Evolutionary conservation across 2,329 filamentous ascomycete species (phyloP), one percentile per base, ranked within the genome.

Genomic region (Apiospora arundinis): DNA sequence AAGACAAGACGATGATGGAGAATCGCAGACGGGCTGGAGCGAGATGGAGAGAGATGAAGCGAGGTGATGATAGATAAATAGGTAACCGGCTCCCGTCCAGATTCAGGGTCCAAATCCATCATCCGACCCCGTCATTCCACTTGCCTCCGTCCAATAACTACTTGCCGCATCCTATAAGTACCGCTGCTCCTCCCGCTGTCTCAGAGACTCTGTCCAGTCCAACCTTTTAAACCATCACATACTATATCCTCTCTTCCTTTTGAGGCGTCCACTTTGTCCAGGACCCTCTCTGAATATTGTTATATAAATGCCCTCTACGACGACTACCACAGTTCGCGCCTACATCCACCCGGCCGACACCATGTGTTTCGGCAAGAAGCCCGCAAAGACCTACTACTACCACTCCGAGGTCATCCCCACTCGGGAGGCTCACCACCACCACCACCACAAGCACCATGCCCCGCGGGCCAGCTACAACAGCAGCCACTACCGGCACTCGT

Each of bases 361-460:
- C 78, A 89, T 89, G 87, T 89, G 87, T 77, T 87, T 89, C 82
- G 77, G 81, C 66, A 74, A 80, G 70, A 81, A 83, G 72, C 83
- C 84, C 70, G 56, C 56, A 40, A 84, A 82, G 52, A 83, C 83
- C 66, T 87, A 89, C 81, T 89, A 89, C 82, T 88, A 89, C 78
- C 84, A 84, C 77, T 85, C 89, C 80, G 86, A 89, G 74, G 82
- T 85, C 74, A 82, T 86, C 66, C 87, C 87, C 60, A 81, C 83
- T 71, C 81, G 85, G 52, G 81, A 83, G 67, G 77, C 77, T 69
- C 76, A 79, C 74, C 73, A 75, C 56, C 79, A 81, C 73, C 77
- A 76, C 44, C 78, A 82, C 67, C 79, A 79, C 66, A 79, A 80
- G 56, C 79, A 81, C 45, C 77, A 80, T 67, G 82, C 82, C 32